Base-by-base conservation (phyloP, 495 filamentous ascomycete species). In the Podospora comata region DNA sequence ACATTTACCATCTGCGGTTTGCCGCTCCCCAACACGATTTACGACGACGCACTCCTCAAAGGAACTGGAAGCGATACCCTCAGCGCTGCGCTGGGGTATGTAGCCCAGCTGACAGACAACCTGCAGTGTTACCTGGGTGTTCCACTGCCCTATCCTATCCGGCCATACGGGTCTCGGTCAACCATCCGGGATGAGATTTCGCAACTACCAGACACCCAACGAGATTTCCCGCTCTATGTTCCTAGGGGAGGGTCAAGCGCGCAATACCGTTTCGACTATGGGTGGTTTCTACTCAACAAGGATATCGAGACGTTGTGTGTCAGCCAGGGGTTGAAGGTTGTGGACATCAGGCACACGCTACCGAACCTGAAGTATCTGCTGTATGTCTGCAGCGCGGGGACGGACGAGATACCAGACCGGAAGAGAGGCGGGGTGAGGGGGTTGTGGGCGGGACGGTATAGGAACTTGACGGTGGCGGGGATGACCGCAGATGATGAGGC, bases 341-440 rank as follows among this genome's bases (percentile, higher is more conserved):
- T 96, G 54, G 95, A 99, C 76, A 90, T 97, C 16, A 84, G 95
- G 0, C 91, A 97, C 67, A 98, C 94, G 3, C 81, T 97, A 18
- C 92, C 93, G 53, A 99, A 99, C 72, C 79, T 98, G 20, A 96
- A 96, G 78, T 97, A 96, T 68, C 79, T 97, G n/a, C 81, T 97
- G 3, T 96, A 92, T 69, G 89, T 96, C 4, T 88, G 92, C 58
- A 92, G 90, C 23, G 90, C 92, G 0, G 91, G 91, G 1, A 88
- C 84, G 56, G 86, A 90, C 18, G 92, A 95, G 70, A 78, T 96
- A 16, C 92, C 92, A 0, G 88, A 86, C 26, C 79, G 93, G 18
- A 96, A 94, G 74, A 85, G 85, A 39, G 92, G 92, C 7, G 92
- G 91, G 1, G 85, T 95, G 4, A 83, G 87, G 62, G 91, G 89